These are phyloP conservation scores for Ramaria sp. DNA, from an alignment of 768 basidiomycete species.

Conservation along the genomic window DNA sequence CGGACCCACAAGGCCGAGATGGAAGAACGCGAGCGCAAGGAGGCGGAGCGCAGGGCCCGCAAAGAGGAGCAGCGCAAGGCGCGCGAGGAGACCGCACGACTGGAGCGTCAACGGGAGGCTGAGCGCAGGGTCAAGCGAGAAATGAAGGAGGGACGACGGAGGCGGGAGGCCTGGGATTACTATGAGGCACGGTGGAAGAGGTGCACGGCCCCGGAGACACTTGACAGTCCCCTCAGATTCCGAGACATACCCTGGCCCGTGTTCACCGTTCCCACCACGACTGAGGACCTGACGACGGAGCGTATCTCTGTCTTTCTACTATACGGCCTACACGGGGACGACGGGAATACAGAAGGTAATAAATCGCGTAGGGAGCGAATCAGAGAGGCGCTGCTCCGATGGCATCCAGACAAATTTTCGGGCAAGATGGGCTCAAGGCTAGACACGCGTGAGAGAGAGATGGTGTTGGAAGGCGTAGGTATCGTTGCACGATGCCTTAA, in stretches of 20 bases:
- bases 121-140: constrained; percentile 36
- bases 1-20: constrained; percentile 10
- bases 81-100: constrained; percentile 37
- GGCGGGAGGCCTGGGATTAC: constrained; percentile 34
- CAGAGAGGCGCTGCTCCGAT: constrained; percentile 53
- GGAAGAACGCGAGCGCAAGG: constrained; percentile 45
- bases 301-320: constrained; percentile 46
- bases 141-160: constrained; percentile 33
- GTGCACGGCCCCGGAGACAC: constrained; percentile 26
- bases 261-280: constrained; percentile 19
- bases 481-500: constrained; percentile 58
- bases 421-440: constrained; percentile 21
- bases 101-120: constrained; percentile 42
- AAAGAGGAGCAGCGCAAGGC: constrained; percentile 42
- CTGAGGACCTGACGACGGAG: constrained; percentile 44
- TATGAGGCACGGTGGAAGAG: constrained; percentile 52
- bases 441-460: constrained; percentile 34
- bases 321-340: not conserved
- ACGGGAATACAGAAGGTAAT: not conserved
- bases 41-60: constrained; percentile 42
- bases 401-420: constrained; percentile 66
- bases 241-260: constrained; percentile 70
- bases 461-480: constrained; percentile 54
- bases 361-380: constrained; percentile 45
- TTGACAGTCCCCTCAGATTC: constrained; percentile 29